phyloP scores from a whole-genome alignment of 768 basidiomycete genomes.

The Suillus placidus region DNA sequence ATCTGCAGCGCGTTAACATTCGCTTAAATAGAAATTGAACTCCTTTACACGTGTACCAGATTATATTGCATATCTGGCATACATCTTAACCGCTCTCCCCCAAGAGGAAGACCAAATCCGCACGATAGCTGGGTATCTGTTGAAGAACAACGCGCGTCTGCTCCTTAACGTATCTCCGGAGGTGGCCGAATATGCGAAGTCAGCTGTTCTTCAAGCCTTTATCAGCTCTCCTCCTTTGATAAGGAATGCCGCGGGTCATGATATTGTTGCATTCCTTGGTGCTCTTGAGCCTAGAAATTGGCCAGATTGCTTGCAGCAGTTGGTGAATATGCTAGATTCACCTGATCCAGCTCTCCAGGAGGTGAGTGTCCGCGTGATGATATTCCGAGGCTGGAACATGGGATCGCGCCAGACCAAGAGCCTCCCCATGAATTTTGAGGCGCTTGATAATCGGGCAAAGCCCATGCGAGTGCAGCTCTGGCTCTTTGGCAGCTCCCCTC shows the following conservation, averaged over 20 bases:
- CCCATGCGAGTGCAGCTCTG: neutral
- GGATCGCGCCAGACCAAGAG: neutral
- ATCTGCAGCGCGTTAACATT: slow-evolving; percentile 24
- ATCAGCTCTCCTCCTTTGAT: slow-evolving; percentile 82
- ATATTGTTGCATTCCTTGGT: slow-evolving; percentile 87
- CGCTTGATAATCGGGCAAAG: neutral
- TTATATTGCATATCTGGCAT: slow-evolving; percentile 94
- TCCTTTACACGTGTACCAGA: slow-evolving; percentile 86
- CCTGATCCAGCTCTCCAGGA: slow-evolving; percentile 78
- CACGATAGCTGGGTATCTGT: slow-evolving; percentile 92
- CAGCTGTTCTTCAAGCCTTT: slow-evolving; percentile 79
- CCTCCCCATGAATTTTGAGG: neutral
- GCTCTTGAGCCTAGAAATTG: slow-evolving; percentile 90
- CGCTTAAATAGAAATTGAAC: slow-evolving; percentile 72
- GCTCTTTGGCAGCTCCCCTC: neutral
- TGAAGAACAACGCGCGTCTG: slow-evolving; percentile 92
- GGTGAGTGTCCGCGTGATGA: slow-evolving; percentile 51
- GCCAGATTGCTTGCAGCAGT: slow-evolving; percentile 90
- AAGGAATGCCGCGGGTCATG: slow-evolving; percentile 91
- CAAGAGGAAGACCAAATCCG: slow-evolving; percentile 91
- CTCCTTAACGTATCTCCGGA: slow-evolving; percentile 69
- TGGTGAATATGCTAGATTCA: slow-evolving; percentile 80
- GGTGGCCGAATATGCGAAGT: slow-evolving; percentile 74
- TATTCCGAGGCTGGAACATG: slow-evolving; percentile 6
- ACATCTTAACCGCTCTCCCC: slow-evolving; percentile 81